Evolutionary conservation across 495 filamentous ascomycete genomes (phyloP).

Genomic region (Endocarpon pusillum): DNA sequence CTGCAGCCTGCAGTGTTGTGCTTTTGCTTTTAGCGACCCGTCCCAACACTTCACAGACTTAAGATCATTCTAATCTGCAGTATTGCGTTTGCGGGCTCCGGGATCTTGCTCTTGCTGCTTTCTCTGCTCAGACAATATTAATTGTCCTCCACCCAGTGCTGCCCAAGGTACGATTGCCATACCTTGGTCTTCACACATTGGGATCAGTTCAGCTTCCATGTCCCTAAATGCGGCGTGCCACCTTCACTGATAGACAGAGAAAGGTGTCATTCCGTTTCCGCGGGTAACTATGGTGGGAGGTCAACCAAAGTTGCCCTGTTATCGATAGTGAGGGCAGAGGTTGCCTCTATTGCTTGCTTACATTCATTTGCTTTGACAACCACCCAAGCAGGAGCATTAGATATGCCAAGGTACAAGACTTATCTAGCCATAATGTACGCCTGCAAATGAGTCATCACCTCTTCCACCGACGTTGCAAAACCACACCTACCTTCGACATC

Average conservation of each 20-base stretch:
- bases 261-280: conserved; percentile 10
- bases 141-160: conserved; percentile 16
- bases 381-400: conserved; percentile 24
- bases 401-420: conserved; percentile 30
- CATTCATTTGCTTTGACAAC: conserved; percentile 21
- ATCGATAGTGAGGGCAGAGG: too few relatives aligned
- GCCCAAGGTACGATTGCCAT: conserved; percentile 23
- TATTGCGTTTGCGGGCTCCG: conserved; percentile 40
- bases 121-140: conserved; percentile 8
- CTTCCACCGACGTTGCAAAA: conserved; percentile 23
- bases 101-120: conserved; percentile 21
- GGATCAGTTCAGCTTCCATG: conserved; percentile 20
- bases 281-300: too few relatives aligned
- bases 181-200: conserved; percentile 18
- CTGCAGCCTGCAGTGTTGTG: conserved; percentile 6
- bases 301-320: neutral
- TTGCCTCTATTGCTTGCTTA: conserved; percentile 1
- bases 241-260: conserved; percentile 16
- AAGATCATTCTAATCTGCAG: conserved; percentile 18
- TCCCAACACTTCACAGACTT: conserved; percentile 7
- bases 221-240: conserved; percentile 15
- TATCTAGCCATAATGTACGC: conserved; percentile 21
- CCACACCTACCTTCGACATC: too few relatives aligned
- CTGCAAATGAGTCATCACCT: conserved; percentile 29
- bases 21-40: conserved; percentile 4